Conservation (phyloP, 202 grass and related monocot genomes). For the Hordeum pubiflorum region DNA sequence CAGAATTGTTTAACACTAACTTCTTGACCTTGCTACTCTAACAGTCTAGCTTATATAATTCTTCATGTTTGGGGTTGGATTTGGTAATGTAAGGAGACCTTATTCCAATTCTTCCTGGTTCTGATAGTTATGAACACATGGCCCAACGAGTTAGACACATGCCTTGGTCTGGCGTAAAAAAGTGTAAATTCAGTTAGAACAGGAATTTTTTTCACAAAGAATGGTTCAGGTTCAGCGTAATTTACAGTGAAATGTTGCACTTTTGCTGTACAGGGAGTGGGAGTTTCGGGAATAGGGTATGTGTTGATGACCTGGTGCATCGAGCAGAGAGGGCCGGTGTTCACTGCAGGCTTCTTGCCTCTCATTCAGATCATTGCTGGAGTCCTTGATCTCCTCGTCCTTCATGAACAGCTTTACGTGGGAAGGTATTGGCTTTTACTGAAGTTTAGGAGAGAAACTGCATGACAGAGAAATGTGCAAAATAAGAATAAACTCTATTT, state of each 20-base stretch:
- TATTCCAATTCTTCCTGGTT: not conserved
- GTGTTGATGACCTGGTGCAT: slow-evolving; percentile 59
- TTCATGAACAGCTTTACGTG: slow-evolving; percentile 48
- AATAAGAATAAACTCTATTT: not conserved
- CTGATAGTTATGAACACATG: not conserved
- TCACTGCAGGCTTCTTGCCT: slow-evolving; percentile 51
- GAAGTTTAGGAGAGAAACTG: not conserved
- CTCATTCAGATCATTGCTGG: slow-evolving; percentile 44
- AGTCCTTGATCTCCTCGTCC: slow-evolving; percentile 40
- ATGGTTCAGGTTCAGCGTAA: not conserved
- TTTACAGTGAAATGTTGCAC: not conserved
- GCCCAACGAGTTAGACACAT: not conserved
- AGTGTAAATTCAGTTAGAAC: not conserved
- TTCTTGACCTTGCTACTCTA: not conserved
- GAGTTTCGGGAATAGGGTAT: slow-evolving; percentile 43
- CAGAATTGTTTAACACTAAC: not conserved
- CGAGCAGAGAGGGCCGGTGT: slow-evolving; percentile 49
- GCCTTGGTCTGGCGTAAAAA: not conserved
- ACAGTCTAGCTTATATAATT: not conserved
- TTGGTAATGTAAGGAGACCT: not conserved
- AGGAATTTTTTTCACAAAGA: not conserved
- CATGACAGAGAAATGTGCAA: not conserved
- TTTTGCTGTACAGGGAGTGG: slow-evolving; percentile 30
- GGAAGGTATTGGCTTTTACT: slow-evolving; percentile 39
- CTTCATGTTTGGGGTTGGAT: not conserved